A percentile compares a stretch with the other conserved stretches of the same genome.
Evolutionary conservation across 2,329 filamentous ascomycete genomes (phyloP).

Genomic region (Penicillium oxalicum): DNA sequence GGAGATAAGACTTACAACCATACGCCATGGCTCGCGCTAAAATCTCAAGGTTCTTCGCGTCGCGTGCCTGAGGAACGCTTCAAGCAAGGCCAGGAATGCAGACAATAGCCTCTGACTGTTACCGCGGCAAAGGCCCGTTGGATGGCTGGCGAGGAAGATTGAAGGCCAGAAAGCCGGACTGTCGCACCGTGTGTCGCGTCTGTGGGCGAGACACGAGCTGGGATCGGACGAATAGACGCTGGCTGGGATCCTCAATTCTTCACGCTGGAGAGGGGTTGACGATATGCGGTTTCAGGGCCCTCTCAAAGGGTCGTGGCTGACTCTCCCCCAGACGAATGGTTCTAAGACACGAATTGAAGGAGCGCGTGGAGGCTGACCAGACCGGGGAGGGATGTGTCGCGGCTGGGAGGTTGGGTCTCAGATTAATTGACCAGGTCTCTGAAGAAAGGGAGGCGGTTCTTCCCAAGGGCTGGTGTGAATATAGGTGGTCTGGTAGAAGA

Average conservation of each 20-base stretch:
- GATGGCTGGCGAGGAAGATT: slow-evolving; percentile 3
- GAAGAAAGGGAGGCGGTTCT: neutral
- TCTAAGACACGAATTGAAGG: slow-evolving; percentile 2
- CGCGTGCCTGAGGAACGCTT: slow-evolving; percentile 30
- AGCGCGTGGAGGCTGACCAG: neutral
- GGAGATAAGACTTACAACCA: slow-evolving; percentile 34
- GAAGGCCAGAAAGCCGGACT: slow-evolving; percentile 11
- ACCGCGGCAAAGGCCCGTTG: slow-evolving; percentile 21
- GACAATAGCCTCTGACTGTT: slow-evolving; percentile 28
- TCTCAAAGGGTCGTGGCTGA: neutral
- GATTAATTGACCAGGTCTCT: slow-evolving; percentile 13
- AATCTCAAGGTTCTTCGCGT: slow-evolving; percentile 27
- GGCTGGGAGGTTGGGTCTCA: slow-evolving; percentile 19
- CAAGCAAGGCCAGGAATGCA: slow-evolving; percentile 40
- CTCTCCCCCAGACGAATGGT: neutral
- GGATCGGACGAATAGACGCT: neutral
- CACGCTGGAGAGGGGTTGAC: slow-evolving; percentile 11
- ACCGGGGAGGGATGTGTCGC: neutral
- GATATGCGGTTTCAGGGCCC: slow-evolving; percentile 4
- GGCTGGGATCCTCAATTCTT: slow-evolving; percentile 1
- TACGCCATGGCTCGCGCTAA: slow-evolving; percentile 31
- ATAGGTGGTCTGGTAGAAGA: slow-evolving; percentile 4
- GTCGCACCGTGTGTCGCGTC: neutral
- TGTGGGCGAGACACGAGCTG: neutral
- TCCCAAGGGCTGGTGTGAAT: slow-evolving; percentile 14